Evolutionary conservation across 2,329 filamentous ascomycete genomes (phyloP), one percentile per base, ranked within the genome.

Genomic region (Zymoseptoria passerinii): DNA sequence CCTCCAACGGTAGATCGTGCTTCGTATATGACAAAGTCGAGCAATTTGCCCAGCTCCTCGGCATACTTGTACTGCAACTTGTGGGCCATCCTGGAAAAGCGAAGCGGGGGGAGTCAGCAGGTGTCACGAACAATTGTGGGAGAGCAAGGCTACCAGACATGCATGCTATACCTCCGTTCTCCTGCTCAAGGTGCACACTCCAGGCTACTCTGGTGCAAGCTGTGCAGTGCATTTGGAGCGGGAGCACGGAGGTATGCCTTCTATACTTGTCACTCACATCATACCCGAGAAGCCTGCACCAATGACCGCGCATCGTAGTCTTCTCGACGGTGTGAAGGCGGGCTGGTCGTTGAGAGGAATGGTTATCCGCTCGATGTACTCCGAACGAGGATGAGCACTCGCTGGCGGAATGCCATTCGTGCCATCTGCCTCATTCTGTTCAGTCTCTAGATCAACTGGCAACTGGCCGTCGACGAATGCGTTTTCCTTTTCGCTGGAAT

Each of bases 1-100:
- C 74, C 74, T 7, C 73, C 75, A 8, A 76, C 61, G 19, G 72
- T 70, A 10, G 65, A 53, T 35, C 59, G 20, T 56, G 72, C 69
- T 59, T 78, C 76, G 52, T 75, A 78, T 53, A 78, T 75, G 0
- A 70, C 66, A 52, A 70, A 68, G 3, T 73, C 71, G 23, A 66
- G 51, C 8, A 68, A 64, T 13, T 69, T 65, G 8, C 70, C 60
- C 48, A 74, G 61, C 29, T 74, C 66, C 16, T 66, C 63, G 19
- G 51, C 44, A 28, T 59, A 59, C 28, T 68, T 64, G 57, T 74
- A 68, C 58, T 74, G 67, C 28, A 76, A 59, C 56, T 75, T 74
- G 54, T 75, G 70, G 3, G 73, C 73, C 48, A 76, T 67, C 16
- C 23, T 23, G 23, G 23, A 23, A 23, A 23, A 23, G 23, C 4